These are phyloP conservation scores for Tulasnella sp. DNA, from an alignment of 768 basidiomycete genomes.

Conservation along the genomic window DNA sequence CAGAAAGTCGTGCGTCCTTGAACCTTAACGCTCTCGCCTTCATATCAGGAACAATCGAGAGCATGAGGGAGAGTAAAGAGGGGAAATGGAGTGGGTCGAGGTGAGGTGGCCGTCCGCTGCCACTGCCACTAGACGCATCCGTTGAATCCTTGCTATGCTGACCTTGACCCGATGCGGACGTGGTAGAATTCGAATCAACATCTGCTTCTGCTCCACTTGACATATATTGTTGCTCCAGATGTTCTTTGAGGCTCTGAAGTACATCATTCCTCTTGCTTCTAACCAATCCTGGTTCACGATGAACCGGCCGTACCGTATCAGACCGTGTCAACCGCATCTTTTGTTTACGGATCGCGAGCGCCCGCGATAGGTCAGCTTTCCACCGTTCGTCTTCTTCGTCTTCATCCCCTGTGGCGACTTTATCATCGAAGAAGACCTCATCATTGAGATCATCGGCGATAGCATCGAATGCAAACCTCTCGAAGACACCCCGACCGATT, in stretches of 20 bases:
- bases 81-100: constrained; percentile 12
- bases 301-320: background rate
- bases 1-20: too few species aligned
- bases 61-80: constrained; percentile 2
- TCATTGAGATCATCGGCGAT: background rate
- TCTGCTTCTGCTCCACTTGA: background rate
- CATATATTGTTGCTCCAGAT: background rate
- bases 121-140: too few species aligned
- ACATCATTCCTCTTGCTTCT: background rate
- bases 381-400: background rate
- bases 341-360: background rate
- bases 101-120: too few species aligned
- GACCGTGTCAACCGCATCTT: background rate
- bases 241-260: background rate
- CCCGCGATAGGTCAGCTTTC: constrained; percentile 4
- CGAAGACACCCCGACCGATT: background rate
- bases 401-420: too few species aligned
- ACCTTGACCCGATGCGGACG: too few species aligned
- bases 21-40: too few species aligned
- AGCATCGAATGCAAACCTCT: constrained; percentile 2
- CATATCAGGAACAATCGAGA: constrained; percentile 11
- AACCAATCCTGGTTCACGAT: background rate
- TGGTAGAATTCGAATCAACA: too few species aligned
- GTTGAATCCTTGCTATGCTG: too few species aligned
- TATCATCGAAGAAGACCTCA: too few species aligned